These are phyloP conservation scores for Pulicaria dysenterica DNA, from an alignment of 129 eudicot species.

Conservation along the genomic window DNA sequence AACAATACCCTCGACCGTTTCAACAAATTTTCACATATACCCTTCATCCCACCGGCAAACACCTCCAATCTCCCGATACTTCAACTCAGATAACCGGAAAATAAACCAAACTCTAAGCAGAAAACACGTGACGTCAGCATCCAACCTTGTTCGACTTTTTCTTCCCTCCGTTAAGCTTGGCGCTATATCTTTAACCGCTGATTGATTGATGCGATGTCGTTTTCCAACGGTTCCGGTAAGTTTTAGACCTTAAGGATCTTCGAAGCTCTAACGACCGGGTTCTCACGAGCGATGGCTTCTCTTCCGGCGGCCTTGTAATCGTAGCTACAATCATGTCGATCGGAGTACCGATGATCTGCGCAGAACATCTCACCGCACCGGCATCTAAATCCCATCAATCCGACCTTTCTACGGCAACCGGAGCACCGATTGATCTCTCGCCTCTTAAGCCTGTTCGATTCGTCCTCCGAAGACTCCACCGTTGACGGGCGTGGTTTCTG, in stretches of 20 bases:
- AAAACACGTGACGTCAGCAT: constrained; percentile 40
- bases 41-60: constrained; percentile 32
- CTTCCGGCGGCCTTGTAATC: constrained; percentile 88
- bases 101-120: constrained; percentile 30
- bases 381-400: constrained; percentile 80
- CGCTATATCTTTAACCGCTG: constrained; percentile 31
- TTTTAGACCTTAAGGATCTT: constrained; percentile 72
- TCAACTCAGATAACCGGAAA: constrained; percentile 26
- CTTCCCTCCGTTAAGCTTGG: constrained; percentile 23
- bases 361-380: constrained; percentile 86
- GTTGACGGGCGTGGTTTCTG: neutral
- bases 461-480: constrained; percentile 13
- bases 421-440: constrained; percentile 69
- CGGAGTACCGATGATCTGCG: constrained; percentile 79
- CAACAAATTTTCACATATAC: constrained; percentile 44
- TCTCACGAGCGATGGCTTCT: constrained; percentile 80
- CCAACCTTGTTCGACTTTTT: constrained; percentile 9
- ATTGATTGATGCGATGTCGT: constrained; percentile 33
- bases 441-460: constrained; percentile 25
- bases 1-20: constrained; percentile 51
- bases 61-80: constrained; percentile 28
- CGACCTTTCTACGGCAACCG: constrained; percentile 73
- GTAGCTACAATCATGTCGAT: constrained; percentile 83
- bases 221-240: neutral
- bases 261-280: constrained; percentile 82